Percentiles rank a stretch among this genome's conserved stretches.
phyloP scores from a whole-genome alignment of 2,329 filamentous ascomycete genomes.

The Aureobasidium sp. region DNA sequence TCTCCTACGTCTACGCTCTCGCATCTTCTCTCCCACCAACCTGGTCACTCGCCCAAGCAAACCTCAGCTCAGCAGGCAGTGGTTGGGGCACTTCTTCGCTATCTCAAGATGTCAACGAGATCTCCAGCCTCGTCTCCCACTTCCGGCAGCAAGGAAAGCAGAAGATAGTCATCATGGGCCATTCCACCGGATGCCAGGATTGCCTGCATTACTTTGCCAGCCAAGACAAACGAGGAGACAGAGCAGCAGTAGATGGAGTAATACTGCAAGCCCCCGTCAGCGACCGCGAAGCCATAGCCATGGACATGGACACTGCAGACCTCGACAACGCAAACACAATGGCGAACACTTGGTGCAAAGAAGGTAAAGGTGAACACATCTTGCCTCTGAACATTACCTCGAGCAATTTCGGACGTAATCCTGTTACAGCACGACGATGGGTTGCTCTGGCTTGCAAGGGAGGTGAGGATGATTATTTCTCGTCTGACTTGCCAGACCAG shows the following conservation, averaged over 20 bases:
- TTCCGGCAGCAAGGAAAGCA: slow-evolving; percentile 34
- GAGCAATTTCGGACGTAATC: slow-evolving; percentile 27
- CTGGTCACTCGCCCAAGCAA: slow-evolving; percentile 39
- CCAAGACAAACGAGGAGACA: slow-evolving; percentile 29
- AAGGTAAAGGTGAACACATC: slow-evolving; percentile 47
- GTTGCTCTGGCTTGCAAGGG: slow-evolving; percentile 49
- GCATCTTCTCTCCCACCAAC: slow-evolving; percentile 39
- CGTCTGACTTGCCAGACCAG: slow-evolving; percentile 60
- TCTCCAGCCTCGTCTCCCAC: slow-evolving; percentile 45
- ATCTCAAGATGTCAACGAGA: slow-evolving; percentile 45
- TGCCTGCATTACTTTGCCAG: slow-evolving; percentile 54
- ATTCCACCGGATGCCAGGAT: slow-evolving; percentile 63
- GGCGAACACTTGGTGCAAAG: slow-evolving; percentile 48
- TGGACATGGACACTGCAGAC: slow-evolving; percentile 36
- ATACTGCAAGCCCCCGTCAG: slow-evolving; percentile 75
- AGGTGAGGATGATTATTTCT: slow-evolving; percentile 82
- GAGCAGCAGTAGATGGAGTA: slow-evolving; percentile 58
- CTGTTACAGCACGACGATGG: slow-evolving; percentile 51
- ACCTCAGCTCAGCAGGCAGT: slow-evolving; percentile 45
- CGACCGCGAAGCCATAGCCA: slow-evolving; percentile 58
- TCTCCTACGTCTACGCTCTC: slow-evolving; percentile 48
- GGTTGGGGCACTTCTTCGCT: slow-evolving; percentile 49
- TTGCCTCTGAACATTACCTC: slow-evolving; percentile 37
- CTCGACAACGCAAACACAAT: slow-evolving; percentile 34
- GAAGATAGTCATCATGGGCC: slow-evolving; percentile 60